Base-by-base conservation (phyloP, 1,139 yeast species). In the Debaryomyces udenii region DNA sequence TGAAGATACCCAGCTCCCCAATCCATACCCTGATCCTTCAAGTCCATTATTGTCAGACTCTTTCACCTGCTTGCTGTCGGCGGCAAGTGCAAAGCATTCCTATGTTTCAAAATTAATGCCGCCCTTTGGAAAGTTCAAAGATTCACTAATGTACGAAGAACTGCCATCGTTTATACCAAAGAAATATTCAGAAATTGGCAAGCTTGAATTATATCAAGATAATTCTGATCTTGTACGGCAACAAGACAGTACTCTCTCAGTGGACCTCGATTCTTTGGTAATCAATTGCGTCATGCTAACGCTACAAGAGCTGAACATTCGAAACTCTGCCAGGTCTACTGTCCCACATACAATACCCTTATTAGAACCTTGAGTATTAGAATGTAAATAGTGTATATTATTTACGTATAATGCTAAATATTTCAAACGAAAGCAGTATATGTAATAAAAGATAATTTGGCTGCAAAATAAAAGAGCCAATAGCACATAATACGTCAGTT, bases 71-170 rank as follows among this genome's bases (percentile, higher is more conserved):
- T 5, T 17, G 17, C 26, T n/a, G 17, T 35, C 26, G 41, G 24
- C 33, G 41, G 31, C 13, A 24, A 7, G 27, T 7, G 20, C 26
- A 13, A 35, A 29, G 16, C 14, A 28, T 15, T 15, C 20, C 10
- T 28, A 18, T 20, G 13, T 35, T 10, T 20, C 32, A 9, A 35
- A 11, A 28, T 14, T 22, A 7, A 27, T 62, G 37, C 78, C 78
- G 0, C 77, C 77, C 1, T 72, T 73, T 54, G 76, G 75, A 1
- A 48, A 52, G 2, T 66, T 62, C 38, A 59, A 55, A 37, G 74
- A 70, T 43, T 48, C 66, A 0, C 37, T 59, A n/a, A 40, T 54
- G n/a, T 63, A 61, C 39, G 48, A 50, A 5, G 42, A 45, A 4
- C 35, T 45, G 17, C 42, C 51, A 6, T 32, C 64, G 1, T 22